phyloP scores from a whole-genome alignment of 352 stramenopile genomes.

The Phytophthora palmivora region DNA sequence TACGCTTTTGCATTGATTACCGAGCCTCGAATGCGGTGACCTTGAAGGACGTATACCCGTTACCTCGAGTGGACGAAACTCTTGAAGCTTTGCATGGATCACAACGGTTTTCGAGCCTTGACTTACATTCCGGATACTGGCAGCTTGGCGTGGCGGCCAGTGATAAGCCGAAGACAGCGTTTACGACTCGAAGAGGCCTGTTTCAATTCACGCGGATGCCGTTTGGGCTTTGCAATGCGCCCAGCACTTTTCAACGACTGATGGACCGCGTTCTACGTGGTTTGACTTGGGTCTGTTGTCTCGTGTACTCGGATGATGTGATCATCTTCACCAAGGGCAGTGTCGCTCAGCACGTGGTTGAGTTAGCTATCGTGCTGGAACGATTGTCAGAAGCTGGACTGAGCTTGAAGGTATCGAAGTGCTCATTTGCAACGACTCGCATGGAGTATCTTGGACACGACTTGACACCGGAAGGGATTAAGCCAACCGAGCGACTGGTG shows the following conservation, averaged over 20 bases:
- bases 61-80: conserved; percentile 26
- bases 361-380: conserved; percentile 19
- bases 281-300: conserved; percentile 26
- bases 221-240: too few species aligned
- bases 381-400: conserved; percentile 7
- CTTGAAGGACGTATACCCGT: conserved; percentile 26
- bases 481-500: conserved; percentile 8
- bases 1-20: conserved; percentile 38
- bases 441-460: conserved; percentile 37
- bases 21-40: conserved; percentile 18
- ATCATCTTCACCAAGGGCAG: conserved; percentile 30
- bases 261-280: conserved; percentile 35
- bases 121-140: too few species aligned
- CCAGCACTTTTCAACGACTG: conserved; percentile 30
- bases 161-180: conserved; percentile 29
- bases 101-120: too few species aligned
- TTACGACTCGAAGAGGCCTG: conserved; percentile 20
- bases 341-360: conserved; percentile 20
- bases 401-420: conserved; percentile 29
- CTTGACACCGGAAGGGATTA: conserved; percentile 10
- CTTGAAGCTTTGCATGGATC: conserved; percentile 9
- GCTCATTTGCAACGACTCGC: conserved; percentile 26
- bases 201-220: conserved; percentile 29
- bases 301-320: conserved; percentile 37
- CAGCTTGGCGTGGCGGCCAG: conserved; percentile 1